Percentiles rank a stretch among this genome's conserved stretches.
Conservation (phyloP, 345 rosid genomes). For the Isatis tinctoria region DNA sequence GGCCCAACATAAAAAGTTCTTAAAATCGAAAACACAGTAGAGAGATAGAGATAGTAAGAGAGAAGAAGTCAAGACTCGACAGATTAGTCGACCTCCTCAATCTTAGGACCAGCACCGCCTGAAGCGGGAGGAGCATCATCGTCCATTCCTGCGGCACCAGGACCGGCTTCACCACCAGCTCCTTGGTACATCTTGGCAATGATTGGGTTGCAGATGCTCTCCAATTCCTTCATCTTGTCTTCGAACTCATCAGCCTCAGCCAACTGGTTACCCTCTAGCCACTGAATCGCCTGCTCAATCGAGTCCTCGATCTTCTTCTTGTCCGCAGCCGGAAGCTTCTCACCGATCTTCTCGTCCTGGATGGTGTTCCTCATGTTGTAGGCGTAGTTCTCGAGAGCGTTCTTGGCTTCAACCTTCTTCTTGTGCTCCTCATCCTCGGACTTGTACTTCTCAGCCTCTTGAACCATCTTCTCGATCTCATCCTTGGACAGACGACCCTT, state of each 20-base stretch:
- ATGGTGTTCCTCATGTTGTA: slow-evolving; percentile 78
- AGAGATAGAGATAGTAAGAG: neutral
- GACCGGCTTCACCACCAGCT: slow-evolving; percentile 53
- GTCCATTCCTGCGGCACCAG: slow-evolving; percentile 42
- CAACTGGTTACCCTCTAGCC: slow-evolving; percentile 72
- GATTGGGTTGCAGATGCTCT: slow-evolving; percentile 78
- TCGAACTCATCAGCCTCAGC: slow-evolving; percentile 73
- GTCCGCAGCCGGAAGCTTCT: slow-evolving; percentile 51
- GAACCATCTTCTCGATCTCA: slow-evolving; percentile 74
- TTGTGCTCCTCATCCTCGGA: slow-evolving; percentile 74
- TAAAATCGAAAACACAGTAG: neutral
- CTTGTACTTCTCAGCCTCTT: slow-evolving; percentile 79
- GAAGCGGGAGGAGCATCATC: slow-evolving; percentile 35
- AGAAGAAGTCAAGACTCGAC: slow-evolving; percentile 1
- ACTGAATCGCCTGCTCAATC: slow-evolving; percentile 52
- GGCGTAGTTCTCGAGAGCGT: slow-evolving; percentile 63
- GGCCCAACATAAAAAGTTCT: slow-evolving; percentile 10
- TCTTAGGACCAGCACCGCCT: slow-evolving; percentile 71
- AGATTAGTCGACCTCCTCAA: slow-evolving; percentile 39
- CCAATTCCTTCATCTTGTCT: slow-evolving; percentile 88
- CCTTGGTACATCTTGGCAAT: slow-evolving; percentile 81
- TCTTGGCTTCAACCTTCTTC: slow-evolving; percentile 76
- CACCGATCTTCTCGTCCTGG: slow-evolving; percentile 66
- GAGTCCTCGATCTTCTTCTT: slow-evolving; percentile 74
- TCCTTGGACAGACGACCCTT: slow-evolving; percentile 72